Percentiles rank a stretch among this genome's conserved stretches.
These are phyloP conservation scores for Breviolum minutum DNA, from an alignment of 73 alveolate species.

Conservation along the genomic window DNA sequence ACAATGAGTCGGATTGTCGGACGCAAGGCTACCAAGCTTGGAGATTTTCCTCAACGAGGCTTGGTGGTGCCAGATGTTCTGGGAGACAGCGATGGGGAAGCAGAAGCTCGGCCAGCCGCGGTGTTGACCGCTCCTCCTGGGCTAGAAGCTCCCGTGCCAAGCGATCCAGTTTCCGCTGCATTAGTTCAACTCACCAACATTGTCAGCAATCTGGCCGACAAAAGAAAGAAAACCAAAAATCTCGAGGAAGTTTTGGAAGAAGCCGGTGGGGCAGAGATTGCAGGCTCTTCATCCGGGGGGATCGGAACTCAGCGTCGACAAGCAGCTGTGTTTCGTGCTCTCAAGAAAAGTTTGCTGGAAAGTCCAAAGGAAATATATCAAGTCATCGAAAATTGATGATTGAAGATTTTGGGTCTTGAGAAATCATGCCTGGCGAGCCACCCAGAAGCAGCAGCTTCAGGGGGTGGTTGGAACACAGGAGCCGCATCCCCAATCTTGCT, in stretches of 20 bases:
- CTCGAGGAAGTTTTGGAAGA: conserved; percentile 12
- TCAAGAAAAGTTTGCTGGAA: background rate
- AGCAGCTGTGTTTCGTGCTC: background rate
- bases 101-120: background rate
- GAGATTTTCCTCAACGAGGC: background rate
- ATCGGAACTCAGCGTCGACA: background rate
- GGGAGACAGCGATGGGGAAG: conserved; percentile 3
- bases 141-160: too few relatives aligned
- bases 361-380: background rate
- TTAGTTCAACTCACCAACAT: conserved; percentile 3
- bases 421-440: background rate
- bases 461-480: background rate
- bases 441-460: background rate
- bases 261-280: background rate
- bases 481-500: background rate
- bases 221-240: background rate
- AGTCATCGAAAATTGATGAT: background rate
- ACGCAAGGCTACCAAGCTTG: background rate
- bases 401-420: background rate
- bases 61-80: background rate
- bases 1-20: background rate
- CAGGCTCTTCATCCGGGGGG: too few relatives aligned
- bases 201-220: background rate
- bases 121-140: background rate
- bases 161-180: background rate